Evolutionary conservation across 345 rosid genomes (phyloP).

Genomic region (Sapria himalayana): DNA sequence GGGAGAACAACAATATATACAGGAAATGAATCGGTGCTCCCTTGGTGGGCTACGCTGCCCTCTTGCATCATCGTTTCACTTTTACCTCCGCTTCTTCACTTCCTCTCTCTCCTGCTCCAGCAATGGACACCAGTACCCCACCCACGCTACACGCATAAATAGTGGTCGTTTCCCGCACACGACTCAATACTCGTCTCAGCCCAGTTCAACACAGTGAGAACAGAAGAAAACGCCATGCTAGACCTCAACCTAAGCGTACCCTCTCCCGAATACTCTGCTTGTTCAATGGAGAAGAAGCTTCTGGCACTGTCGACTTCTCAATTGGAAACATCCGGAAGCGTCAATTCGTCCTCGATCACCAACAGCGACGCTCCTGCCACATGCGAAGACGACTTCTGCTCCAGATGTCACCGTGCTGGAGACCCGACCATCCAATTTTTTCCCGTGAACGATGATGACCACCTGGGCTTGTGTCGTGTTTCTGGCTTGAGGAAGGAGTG

Average conservation of each 20-base stretch:
- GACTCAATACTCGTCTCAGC: no score
- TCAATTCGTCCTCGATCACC: conserved; percentile 15
- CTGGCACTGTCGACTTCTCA: conserved; percentile 6
- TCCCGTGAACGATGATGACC: conserved; percentile 11
- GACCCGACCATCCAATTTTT: conserved; percentile 22
- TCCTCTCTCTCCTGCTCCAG: no score
- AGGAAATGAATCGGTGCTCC: no score
- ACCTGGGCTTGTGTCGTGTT: background rate
- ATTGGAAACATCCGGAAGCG: conserved; percentile 20
- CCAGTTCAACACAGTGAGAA: no score
- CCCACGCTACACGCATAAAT: no score
- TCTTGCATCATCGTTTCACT: no score
- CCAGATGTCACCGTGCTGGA: conserved; percentile 9
- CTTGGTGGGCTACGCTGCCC: no score
- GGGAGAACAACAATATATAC: no score
- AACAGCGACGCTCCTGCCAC: conserved; percentile 13
- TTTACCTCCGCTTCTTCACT: no score
- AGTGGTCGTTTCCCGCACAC: no score
- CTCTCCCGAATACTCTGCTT: conserved; percentile 4
- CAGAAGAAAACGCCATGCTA: conserved; percentile 20
- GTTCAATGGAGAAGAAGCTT: conserved; percentile 8
- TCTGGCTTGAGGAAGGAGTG: conserved; percentile 9
- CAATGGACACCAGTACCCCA: no score
- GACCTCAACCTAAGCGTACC: conserved; percentile 29
- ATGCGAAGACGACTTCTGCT: conserved; percentile 17